Conservation (phyloP, 108 stramenopile species). For the Pseudonitzschia multiseries region DNA sequence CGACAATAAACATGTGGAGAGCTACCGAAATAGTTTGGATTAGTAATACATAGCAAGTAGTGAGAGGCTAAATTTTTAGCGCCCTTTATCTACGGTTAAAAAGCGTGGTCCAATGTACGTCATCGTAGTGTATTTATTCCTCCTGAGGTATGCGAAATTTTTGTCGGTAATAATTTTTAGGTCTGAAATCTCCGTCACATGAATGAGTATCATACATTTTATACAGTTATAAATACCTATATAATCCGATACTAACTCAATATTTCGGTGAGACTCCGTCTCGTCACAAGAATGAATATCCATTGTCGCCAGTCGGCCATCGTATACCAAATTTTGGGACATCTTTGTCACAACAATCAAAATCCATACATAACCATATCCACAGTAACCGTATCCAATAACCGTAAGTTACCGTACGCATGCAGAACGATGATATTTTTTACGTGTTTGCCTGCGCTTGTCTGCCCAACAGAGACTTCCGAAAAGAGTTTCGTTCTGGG, state of each 20-base stretch:
- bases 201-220: neutral
- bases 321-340: neutral
- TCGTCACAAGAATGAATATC: neutral
- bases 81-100: neutral
- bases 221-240: neutral
- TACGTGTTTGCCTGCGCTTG: too few species aligned
- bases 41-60: neutral
- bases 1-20: neutral
- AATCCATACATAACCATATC: too few species aligned
- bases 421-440: too few species aligned
- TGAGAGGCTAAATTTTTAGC: neutral
- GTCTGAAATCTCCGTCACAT: neutral
- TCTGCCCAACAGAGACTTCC: too few species aligned
- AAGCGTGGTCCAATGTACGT: neutral
- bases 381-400: too few species aligned
- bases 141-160: neutral
- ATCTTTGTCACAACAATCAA: too few species aligned
- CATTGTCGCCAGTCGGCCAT: neutral
- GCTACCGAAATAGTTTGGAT: neutral
- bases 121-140: neutral
- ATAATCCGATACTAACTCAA: neutral
- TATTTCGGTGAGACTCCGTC: neutral
- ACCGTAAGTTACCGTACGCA: too few species aligned
- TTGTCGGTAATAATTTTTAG: conserved; percentile 2
- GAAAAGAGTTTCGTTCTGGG: too few species aligned